Conservation (phyloP, 1,284 basidiomycete species). For the Crucibulum parvulum region DNA sequence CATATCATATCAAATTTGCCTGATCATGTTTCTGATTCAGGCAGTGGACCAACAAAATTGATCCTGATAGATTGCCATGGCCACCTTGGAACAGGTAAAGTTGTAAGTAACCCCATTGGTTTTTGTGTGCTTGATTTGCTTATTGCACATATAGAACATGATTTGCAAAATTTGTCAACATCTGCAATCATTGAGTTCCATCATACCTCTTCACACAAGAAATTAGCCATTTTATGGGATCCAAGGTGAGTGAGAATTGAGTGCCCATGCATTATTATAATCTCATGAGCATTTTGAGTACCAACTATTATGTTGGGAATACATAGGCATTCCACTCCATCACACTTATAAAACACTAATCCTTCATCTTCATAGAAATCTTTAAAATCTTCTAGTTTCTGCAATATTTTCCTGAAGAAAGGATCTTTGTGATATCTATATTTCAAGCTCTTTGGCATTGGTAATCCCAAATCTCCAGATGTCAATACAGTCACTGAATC, state of each 20-base stretch:
- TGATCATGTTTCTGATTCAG: background rate
- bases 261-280: background rate
- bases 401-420: background rate
- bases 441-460: background rate
- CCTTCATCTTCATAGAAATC: background rate
- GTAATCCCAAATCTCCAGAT: background rate
- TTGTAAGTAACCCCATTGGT: background rate
- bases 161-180: too few species aligned
- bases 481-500: background rate
- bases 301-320: background rate
- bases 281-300: background rate
- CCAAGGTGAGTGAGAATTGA: background rate
- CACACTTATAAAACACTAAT: background rate
- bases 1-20: background rate
- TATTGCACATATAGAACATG: too few species aligned
- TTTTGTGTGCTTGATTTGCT: background rate
- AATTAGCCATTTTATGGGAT: too few species aligned
- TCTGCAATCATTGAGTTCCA: too few species aligned
- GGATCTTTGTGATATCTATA: background rate
- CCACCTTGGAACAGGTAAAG: background rate
- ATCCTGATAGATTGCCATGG: background rate
- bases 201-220: too few species aligned
- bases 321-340: background rate
- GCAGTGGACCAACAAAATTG: background rate
- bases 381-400: background rate